Percentiles rank a stretch among this genome's conserved stretches.
phyloP scores from a whole-genome alignment of 2,329 filamentous ascomycete genomes.

The Fusarium illudens region DNA sequence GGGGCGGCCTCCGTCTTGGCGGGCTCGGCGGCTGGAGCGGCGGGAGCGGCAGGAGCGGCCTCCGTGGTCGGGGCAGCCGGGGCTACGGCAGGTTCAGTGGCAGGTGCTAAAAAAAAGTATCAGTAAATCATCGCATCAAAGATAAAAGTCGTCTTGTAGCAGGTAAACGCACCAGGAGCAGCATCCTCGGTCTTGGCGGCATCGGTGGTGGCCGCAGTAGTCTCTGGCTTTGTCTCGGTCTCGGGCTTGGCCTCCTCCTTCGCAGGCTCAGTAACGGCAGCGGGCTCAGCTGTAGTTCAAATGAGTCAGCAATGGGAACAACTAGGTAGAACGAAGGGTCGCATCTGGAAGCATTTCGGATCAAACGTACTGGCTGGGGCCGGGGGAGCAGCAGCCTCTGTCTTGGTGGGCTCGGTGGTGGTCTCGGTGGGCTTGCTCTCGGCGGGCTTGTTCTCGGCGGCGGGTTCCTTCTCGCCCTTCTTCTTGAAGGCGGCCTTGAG shows the following conservation, averaged over 20 bases:
- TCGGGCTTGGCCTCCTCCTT: constrained; percentile 43
- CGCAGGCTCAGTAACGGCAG: constrained; percentile 38
- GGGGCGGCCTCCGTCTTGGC: constrained; percentile 36
- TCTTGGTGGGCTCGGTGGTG: constrained; percentile 48
- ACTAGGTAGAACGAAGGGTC: background rate
- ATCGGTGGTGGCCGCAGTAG: constrained; percentile 39
- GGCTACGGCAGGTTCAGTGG: constrained; percentile 40
- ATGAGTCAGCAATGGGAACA: constrained; percentile 18
- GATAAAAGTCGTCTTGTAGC: background rate
- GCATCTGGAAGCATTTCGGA: constrained; percentile 11
- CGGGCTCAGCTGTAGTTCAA: constrained; percentile 34
- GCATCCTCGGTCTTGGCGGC: constrained; percentile 39
- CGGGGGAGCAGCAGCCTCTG: constrained; percentile 45
- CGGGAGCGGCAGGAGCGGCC: constrained; percentile 34
- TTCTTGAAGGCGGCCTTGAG: constrained; percentile 63
- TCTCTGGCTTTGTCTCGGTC: constrained; percentile 36
- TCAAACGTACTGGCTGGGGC: constrained; percentile 44
- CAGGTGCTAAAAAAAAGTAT: constrained; percentile 30
- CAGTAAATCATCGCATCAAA: background rate
- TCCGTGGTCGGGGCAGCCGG: constrained; percentile 43
- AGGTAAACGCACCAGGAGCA: constrained; percentile 32
- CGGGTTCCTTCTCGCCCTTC: constrained; percentile 49
- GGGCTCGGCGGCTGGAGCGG: constrained; percentile 39
- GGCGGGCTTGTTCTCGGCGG: constrained; percentile 18
- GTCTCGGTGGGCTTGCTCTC: constrained; percentile 37